Evolutionary conservation across 148 eudicot genomes (phyloP), one percentile per base, ranked within the genome.

Genomic region (Limonium bicolor): DNA sequence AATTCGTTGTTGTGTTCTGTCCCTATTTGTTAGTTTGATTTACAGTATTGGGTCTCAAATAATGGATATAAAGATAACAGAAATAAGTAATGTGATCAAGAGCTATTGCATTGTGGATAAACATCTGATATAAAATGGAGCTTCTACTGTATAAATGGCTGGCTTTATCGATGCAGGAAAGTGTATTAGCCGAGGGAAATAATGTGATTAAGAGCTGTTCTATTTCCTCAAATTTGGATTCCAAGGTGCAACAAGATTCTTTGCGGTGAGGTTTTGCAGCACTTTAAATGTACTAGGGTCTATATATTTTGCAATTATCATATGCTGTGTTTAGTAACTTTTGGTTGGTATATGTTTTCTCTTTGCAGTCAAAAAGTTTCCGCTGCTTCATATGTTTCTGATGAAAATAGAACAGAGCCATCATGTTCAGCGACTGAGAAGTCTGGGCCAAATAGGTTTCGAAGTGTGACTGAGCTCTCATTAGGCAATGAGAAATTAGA

Each of bases 391-490:
- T 48, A 13, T 59, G 40, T 50, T 29, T 61, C 48, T 41, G 56
- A 36, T 33, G 53, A 56, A 42, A 59, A 68, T 46, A 28, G 29
- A 24, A 33, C 35, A 7, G 55, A 44, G 13, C 64, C 58, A 59
- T 23, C 58, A 50, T 48, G 53, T 53, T 48, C 58, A 28, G 55
- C 64, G 36, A 46, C 58, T 46, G 63, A 64, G 35, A 76, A 76
- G 31, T 55, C 66, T 22, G 57, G 25, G 38, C 56, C 52, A 31
- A 72, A 50, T 56, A 76, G 40, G 7, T 85, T 90, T 61, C 69
- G 69, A 27, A 76, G 78, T 54, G 94, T 85, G 24, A 62, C 70
- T 5, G 85, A 90, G 56, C 70, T 90, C 44, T 75, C 93, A 39
- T 26, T 63, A 18, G 78, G 82, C n/a, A 55, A 71, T 58, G 74